These are phyloP conservation scores for Erysimum cheiri DNA, from an alignment of 441 rosid genomes.

Conservation along the genomic window DNA sequence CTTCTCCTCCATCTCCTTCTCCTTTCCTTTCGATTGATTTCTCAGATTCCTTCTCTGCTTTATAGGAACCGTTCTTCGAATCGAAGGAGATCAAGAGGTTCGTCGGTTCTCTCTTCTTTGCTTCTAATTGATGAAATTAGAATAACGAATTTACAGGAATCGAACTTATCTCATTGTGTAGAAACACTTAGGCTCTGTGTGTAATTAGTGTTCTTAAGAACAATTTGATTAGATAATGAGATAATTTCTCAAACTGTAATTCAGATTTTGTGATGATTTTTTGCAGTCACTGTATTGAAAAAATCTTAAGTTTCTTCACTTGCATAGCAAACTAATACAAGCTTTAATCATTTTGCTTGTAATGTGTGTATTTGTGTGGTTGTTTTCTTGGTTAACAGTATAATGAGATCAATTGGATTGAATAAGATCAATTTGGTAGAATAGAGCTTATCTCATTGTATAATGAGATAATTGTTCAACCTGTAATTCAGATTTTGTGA, in stretches of 20 bases:
- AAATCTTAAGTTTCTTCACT: neutral
- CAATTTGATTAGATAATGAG: neutral
- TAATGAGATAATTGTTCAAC: neutral
- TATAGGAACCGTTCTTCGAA: constrained; percentile 31
- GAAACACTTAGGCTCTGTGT: neutral
- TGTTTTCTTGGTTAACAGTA: neutral
- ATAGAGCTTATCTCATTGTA: too few species aligned
- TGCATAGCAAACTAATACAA: neutral
- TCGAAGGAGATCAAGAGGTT: constrained; percentile 34
- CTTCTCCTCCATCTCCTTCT: neutral
- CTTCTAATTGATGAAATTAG: neutral
- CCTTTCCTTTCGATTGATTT: neutral
- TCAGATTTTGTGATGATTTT: constrained; percentile 1
- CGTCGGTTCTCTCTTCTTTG: neutral
- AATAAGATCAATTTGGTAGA: too few species aligned
- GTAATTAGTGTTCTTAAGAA: neutral
- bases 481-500: neutral
- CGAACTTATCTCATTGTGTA: neutral
- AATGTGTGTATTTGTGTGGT: neutral
- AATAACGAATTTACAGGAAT: neutral
- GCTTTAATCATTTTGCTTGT: neutral
- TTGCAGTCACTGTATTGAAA: neutral
- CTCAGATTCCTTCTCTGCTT: constrained; percentile 1
- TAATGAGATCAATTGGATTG: too few species aligned
- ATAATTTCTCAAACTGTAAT: neutral